A percentile compares a stretch with the other conserved stretches of the same genome.
phyloP scores from a whole-genome alignment of 306 rosid genomes.

The Erythrophleum fordii region DNA sequence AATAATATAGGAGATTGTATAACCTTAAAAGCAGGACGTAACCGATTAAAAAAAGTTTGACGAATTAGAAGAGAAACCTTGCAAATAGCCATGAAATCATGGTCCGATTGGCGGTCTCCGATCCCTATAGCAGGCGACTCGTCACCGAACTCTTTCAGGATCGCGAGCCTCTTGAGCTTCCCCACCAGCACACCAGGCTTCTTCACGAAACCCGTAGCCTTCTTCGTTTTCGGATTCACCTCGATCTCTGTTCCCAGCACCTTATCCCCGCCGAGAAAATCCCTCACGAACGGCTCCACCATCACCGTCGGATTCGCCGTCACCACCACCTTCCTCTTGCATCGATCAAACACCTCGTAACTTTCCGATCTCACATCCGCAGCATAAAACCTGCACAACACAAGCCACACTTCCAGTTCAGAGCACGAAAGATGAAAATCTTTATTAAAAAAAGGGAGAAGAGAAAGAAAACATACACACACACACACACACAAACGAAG shows the following conservation, averaged over 20 bases:
- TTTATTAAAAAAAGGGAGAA: not conserved
- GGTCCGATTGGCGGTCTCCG: constrained; percentile 86
- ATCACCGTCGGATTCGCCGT: constrained; percentile 93
- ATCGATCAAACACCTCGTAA: constrained; percentile 77
- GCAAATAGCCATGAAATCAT: constrained; percentile 95
- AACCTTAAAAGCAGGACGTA: not conserved
- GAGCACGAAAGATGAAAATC: not conserved
- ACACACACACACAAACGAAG: not conserved
- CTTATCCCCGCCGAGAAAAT: constrained; percentile 84
- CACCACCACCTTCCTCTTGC: constrained; percentile 88
- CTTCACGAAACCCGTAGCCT: constrained; percentile 94
- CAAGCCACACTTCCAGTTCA: not conserved
- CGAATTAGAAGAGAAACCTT: constrained; percentile 58
- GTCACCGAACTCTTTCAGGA: constrained; percentile 78
- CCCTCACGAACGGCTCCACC: constrained; percentile 94
- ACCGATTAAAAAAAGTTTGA: not conserved
- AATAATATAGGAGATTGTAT: not conserved
- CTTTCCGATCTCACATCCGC: constrained; percentile 94
- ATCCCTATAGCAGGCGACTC: constrained; percentile 77
- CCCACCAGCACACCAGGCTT: constrained; percentile 92
- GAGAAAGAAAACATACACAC: not conserved
- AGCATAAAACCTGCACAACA: constrained; percentile 69
- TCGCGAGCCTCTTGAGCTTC: constrained; percentile 65
- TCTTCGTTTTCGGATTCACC: constrained; percentile 92
- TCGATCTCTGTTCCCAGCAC: constrained; percentile 91